These are phyloP conservation scores for Alternaria conjuncta DNA, from an alignment of 2,329 filamentous ascomycete genomes.

Conservation along the genomic window DNA sequence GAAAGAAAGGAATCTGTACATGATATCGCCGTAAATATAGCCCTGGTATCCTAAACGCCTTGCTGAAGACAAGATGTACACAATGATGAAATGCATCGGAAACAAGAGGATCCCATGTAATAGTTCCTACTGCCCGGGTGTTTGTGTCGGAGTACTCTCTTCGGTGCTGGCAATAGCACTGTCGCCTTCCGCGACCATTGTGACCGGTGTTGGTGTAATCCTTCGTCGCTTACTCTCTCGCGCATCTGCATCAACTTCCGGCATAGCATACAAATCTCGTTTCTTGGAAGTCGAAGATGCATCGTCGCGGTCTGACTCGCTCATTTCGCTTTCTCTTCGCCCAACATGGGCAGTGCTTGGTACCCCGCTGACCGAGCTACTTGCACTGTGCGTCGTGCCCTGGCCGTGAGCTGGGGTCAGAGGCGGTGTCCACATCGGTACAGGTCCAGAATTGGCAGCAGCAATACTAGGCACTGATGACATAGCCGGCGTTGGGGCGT, in stretches of 20 bases:
- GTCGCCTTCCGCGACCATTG: slow-evolving; percentile 28
- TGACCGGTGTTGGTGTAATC: slow-evolving; percentile 55
- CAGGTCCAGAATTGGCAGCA: slow-evolving; percentile 70
- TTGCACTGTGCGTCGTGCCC: slow-evolving; percentile 58
- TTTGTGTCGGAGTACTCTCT: slow-evolving; percentile 36
- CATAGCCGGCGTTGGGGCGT: slow-evolving; percentile 79
- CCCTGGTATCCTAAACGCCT: slow-evolving; percentile 25
- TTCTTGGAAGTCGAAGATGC: slow-evolving; percentile 38
- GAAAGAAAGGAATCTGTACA: slow-evolving; percentile 5
- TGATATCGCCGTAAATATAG: not conserved
- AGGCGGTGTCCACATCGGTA: slow-evolving; percentile 84
- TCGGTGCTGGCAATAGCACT: slow-evolving; percentile 40
- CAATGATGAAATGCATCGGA: not conserved
- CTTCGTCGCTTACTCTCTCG: slow-evolving; percentile 53
- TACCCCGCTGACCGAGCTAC: slow-evolving; percentile 60
- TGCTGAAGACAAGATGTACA: slow-evolving; percentile 17
- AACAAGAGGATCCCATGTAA: slow-evolving; percentile 5
- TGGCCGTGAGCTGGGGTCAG: slow-evolving; percentile 72
- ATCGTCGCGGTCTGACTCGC: slow-evolving; percentile 47
- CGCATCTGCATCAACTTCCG: slow-evolving; percentile 43
- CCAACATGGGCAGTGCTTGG: slow-evolving; percentile 42
- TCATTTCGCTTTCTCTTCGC: slow-evolving; percentile 42
- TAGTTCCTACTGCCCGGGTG: slow-evolving; percentile 21
- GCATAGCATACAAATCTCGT: slow-evolving; percentile 46
- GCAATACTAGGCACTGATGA: slow-evolving; percentile 79